A percentile compares a stretch with the other conserved stretches of the same genome.
Conservation (phyloP, 495 filamentous ascomycete species). For the Annulohypoxylon nitens region DNA sequence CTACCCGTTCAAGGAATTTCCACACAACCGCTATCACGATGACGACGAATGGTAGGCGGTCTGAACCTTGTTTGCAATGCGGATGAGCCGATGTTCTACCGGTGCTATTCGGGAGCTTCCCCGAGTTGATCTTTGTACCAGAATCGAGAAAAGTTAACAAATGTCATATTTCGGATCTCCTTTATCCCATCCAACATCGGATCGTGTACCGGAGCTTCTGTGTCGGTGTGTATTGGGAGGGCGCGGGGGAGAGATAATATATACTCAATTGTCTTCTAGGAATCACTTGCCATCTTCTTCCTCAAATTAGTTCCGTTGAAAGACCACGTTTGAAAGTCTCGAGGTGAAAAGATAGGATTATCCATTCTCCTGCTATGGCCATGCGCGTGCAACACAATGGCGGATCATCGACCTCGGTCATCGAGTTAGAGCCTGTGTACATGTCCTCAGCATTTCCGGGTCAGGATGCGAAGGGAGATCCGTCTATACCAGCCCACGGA, state of each 20-base stretch:
- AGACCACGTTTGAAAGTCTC: background rate
- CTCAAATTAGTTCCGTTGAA: background rate
- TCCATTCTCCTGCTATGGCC: constrained; percentile 25
- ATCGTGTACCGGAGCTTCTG: constrained; percentile 12
- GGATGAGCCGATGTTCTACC: constrained; percentile 45
- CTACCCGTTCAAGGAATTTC: constrained; percentile 30
- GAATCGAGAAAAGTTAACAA: background rate
- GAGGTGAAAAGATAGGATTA: background rate
- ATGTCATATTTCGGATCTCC: background rate
- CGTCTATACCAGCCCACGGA: background rate
- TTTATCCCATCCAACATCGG: background rate
- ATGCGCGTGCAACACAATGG: constrained; percentile 37
- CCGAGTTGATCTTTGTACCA: constrained; percentile 15
- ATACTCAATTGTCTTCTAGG: background rate
- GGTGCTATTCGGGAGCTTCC: constrained; percentile 15
- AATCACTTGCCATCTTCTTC: background rate
- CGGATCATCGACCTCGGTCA: constrained; percentile 44
- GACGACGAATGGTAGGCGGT: background rate
- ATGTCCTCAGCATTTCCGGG: constrained; percentile 29
- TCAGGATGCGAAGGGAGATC: background rate
- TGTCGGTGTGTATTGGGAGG: constrained; percentile 12
- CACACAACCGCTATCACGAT: background rate
- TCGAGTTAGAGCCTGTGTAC: constrained; percentile 45
- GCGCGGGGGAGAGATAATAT: background rate
- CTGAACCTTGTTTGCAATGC: background rate